phyloP scores from a whole-genome alignment of 1,284 basidiomycete genomes.

The Pterulicium gracile region DNA sequence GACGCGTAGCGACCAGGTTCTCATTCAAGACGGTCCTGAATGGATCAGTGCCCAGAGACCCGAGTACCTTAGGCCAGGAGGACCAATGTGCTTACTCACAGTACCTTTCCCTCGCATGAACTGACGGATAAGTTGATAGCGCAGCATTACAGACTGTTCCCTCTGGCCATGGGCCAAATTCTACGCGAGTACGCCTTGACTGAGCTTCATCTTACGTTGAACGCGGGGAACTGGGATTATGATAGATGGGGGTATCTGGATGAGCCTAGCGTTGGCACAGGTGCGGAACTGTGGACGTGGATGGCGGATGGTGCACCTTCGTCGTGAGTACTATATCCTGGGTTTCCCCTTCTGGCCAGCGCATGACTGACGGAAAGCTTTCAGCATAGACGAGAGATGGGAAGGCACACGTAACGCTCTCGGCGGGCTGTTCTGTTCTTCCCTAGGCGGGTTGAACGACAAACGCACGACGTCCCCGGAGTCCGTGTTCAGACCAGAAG shows the following conservation, averaged over 20 bases:
- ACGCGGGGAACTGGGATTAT: slow-evolving; percentile 88
- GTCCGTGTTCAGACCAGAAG: slow-evolving; percentile 48
- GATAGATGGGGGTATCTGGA: slow-evolving; percentile 76
- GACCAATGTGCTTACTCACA: slow-evolving; percentile 36
- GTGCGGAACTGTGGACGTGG: slow-evolving; percentile 88
- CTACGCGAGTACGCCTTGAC: slow-evolving; percentile 76
- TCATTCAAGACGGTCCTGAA: slow-evolving; percentile 63
- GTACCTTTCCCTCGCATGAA: slow-evolving; percentile 1
- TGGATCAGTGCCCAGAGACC: slow-evolving; percentile 42
- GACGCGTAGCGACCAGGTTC: slow-evolving; percentile 79
- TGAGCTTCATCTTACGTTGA: slow-evolving; percentile 81
- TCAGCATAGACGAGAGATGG: slow-evolving; percentile 72
- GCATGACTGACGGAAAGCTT: slow-evolving; percentile 7
- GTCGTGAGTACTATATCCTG: slow-evolving; percentile 31
- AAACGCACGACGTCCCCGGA: slow-evolving; percentile 58
- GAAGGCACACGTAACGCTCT: slow-evolving; percentile 78
- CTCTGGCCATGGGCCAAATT: slow-evolving; percentile 79
- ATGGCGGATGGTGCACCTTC: slow-evolving; percentile 48
- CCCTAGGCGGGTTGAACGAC: slow-evolving; percentile 68
- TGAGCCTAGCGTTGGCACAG: slow-evolving; percentile 67
- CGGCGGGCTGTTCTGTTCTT: slow-evolving; percentile 91
- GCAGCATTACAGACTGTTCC: slow-evolving; percentile 80
- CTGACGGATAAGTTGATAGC: slow-evolving; percentile 23
- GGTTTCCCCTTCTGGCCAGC: slow-evolving; percentile 1
- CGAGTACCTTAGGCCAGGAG: slow-evolving; percentile 31